phyloP scores from a whole-genome alignment of 78 protist genomes.

The Dictyostelium citrinum region DNA sequence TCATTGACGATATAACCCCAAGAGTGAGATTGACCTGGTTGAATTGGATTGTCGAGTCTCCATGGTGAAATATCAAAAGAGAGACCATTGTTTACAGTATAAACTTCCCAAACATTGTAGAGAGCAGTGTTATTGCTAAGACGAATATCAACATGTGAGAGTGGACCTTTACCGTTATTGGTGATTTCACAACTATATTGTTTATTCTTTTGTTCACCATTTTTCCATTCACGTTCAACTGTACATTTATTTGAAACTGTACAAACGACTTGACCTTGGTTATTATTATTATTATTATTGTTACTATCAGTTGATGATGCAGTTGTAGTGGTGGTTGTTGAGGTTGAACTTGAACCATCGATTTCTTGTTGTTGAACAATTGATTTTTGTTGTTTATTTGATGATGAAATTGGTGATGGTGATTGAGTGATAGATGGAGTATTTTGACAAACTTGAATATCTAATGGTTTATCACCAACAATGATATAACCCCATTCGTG shows the following conservation, averaged over 20 bases:
- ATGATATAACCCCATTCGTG: slow-evolving; percentile 28
- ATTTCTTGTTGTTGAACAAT: neutral
- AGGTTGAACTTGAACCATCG: neutral
- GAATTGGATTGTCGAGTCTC: neutral
- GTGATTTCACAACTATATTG: slow-evolving; percentile 15
- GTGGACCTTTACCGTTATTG: slow-evolving; percentile 30
- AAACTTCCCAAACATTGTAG: slow-evolving; percentile 17
- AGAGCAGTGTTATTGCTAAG: neutral
- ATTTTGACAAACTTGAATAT: slow-evolving; percentile 27
- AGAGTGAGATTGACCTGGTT: slow-evolving; percentile 12
- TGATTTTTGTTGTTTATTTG: neutral
- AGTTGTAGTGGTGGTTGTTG: neutral
- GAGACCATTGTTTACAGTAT: slow-evolving; percentile 14
- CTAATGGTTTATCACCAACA: neutral
- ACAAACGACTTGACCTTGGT: neutral
- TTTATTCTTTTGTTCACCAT: neutral
- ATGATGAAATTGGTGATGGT: neutral
- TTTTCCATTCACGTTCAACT: neutral
- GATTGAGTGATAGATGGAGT: neutral
- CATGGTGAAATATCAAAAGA: slow-evolving; percentile 3
- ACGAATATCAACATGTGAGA: slow-evolving; percentile 8
- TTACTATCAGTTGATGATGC: too few species aligned
- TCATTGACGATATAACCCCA: slow-evolving; percentile 29
- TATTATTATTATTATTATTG: neutral
- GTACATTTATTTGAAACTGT: slow-evolving; percentile 2